Evolutionary conservation across 495 filamentous ascomycete species (phyloP).

Genomic region (Aspergillus cristatus): DNA sequence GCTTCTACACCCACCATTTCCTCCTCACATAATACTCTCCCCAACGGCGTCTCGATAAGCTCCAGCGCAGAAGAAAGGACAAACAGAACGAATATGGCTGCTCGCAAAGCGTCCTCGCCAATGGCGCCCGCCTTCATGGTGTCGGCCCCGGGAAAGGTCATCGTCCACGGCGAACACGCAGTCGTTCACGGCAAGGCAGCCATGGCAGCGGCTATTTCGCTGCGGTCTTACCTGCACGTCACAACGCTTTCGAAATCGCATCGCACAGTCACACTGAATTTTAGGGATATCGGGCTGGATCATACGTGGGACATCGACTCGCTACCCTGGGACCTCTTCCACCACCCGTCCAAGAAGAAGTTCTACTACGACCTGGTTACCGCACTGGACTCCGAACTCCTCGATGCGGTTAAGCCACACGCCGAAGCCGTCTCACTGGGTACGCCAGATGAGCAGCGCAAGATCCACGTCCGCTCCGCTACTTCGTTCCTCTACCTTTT

Average conservation of each 20-base stretch:
- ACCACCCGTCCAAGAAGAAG: conserved; percentile 74
- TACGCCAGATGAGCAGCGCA: conserved; percentile 54
- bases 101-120: conserved; percentile 40
- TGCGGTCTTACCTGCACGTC: conserved; percentile 92
- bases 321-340: conserved; percentile 77
- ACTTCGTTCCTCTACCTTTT: conserved; percentile 88
- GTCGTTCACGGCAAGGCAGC: conserved; percentile 95
- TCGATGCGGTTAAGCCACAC: conserved; percentile 68
- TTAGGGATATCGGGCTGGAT: conserved; percentile 74
- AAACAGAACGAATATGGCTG: too few species aligned
- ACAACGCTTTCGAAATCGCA: conserved; percentile 81
- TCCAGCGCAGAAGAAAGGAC: conserved; percentile 9
- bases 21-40: too few species aligned
- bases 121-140: conserved; percentile 89
- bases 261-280: conserved; percentile 73
- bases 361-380: conserved; percentile 86
- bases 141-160: conserved; percentile 94
- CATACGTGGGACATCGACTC: conserved; percentile 90
- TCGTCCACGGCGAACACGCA: conserved; percentile 93
- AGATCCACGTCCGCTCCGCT: conserved; percentile 72
- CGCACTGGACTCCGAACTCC: conserved; percentile 69
- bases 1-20: too few species aligned
- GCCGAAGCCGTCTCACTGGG: conserved; percentile 57
- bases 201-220: conserved; percentile 86
- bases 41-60: conserved; percentile 15